These are phyloP conservation scores for Ulota crispa DNA, from an alignment of 225 moss, liverwort and hornwort species.

Conservation along the genomic window DNA sequence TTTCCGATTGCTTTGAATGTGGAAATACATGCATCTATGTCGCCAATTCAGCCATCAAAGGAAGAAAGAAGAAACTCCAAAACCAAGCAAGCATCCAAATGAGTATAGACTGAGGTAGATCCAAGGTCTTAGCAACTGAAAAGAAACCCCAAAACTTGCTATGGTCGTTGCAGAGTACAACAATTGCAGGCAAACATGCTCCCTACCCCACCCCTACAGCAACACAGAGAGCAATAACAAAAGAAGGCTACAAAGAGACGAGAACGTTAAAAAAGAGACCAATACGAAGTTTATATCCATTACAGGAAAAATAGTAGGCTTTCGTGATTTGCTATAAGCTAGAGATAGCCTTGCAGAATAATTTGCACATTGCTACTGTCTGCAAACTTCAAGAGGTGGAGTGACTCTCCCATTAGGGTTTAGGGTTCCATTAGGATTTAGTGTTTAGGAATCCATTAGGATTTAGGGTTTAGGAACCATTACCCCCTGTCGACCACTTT, in stretches of 20 bases:
- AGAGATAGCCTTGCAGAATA: not conserved
- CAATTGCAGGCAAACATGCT: not conserved
- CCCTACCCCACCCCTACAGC: not conserved
- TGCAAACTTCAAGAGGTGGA: no score
- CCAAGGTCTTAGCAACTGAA: not conserved
- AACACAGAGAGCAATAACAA: not conserved
- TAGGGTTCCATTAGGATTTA: no score
- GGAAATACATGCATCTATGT: no score
- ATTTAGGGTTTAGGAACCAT: not conserved
- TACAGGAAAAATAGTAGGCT: not conserved
- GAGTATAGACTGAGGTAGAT: not conserved
- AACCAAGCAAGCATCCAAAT: not conserved
- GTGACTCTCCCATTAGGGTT: no score
- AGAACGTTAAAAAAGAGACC: not conserved
- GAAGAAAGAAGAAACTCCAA: not conserved
- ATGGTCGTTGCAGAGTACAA: not conserved
- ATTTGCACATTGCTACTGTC: not conserved
- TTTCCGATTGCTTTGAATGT: no score
- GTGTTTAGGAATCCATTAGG: not conserved
- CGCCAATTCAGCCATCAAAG: not conserved
- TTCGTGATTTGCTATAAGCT: not conserved
- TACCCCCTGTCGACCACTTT: not conserved
- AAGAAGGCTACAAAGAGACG: not conserved
- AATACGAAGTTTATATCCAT: not conserved
- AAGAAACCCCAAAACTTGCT: not conserved